Base-by-base conservation (phyloP, 345 rosid genomes). In the Eucalyptus curtisii region DNA sequence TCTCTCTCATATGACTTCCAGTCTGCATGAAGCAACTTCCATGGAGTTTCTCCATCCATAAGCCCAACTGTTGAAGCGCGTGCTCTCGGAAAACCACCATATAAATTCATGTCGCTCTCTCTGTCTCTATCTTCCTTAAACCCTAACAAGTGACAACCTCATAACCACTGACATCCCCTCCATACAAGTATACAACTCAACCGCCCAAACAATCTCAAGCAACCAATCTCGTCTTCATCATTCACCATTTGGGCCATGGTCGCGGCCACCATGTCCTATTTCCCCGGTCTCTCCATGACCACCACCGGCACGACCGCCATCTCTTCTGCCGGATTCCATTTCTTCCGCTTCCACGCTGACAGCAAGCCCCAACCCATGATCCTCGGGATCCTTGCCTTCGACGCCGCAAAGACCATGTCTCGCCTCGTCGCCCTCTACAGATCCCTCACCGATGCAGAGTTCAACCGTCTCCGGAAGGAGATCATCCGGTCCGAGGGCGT, bases 361-460 rank as follows among this genome's bases (percentile, higher is more conserved):
- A 20, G 87, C 79, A 87, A 86, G 49, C 30, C 90, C 33, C 17
- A 81, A 30, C 61, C 89, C 91, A 61, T 76, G 8, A 53, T 55
- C 86, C 94, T 95, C 37, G 91, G 90, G 20, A 93, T 93, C 89
- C 93, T 95, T 49, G 90, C 93, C 15, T 93, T 93, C 86, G 95
- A 95, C 30, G 87, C 93, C 6, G 94, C 96, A 82, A 94, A 89
- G 85, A 87, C 93, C 84, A 92, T 95, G 93, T 90, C 90, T 27
- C 95, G 93, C 79, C 93, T 95, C 59, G 40, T 93, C 14, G 66
- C 87, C 42, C 92, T 95, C 25, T 89, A 92, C 91, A 80, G 17
- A 31, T 93, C 92, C 55, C 90, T 93, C 86, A 87, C 92, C 7
- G 92, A 92, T 6, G 88, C 90, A 3, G 92, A 91, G 48, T 87